Evolutionary conservation across 345 rosid genomes (phyloP).

Genomic region (Eucalyptus coolabah): DNA sequence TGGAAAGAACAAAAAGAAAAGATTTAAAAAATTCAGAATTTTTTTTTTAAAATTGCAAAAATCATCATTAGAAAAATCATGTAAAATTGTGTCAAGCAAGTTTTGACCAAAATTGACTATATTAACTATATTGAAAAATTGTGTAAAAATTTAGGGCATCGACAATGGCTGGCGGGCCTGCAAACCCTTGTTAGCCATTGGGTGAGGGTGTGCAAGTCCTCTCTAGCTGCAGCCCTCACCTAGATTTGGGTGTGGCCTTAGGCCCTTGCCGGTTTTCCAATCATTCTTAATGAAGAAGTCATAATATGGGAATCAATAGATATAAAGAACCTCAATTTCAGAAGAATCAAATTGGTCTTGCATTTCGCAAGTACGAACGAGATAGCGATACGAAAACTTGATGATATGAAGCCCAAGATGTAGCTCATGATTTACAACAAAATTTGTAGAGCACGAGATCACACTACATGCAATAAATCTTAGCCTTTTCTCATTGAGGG

Average conservation of each 20-base stretch:
- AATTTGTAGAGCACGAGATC: background rate
- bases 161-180: accelerated
- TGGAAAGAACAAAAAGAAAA: background rate
- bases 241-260: background rate
- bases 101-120: background rate
- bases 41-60: background rate
- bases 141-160: background rate
- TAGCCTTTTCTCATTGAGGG: background rate
- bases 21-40: accelerated
- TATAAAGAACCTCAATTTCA: background rate
- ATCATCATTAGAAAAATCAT: background rate
- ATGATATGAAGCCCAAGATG: background rate
- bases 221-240: accelerated
- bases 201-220: background rate
- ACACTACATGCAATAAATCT: background rate
- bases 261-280: accelerated
- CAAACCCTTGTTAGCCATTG: background rate
- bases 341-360: background rate
- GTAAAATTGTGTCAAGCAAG: background rate
- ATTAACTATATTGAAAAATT: background rate
- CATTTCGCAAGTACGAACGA: background rate
- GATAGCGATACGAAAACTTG: background rate
- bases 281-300: background rate
- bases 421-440: background rate
- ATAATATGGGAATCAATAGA: background rate